Conservation (phyloP, 2,329 filamentous ascomycete genomes). For the Pyrenophora tritici-repentis region DNA sequence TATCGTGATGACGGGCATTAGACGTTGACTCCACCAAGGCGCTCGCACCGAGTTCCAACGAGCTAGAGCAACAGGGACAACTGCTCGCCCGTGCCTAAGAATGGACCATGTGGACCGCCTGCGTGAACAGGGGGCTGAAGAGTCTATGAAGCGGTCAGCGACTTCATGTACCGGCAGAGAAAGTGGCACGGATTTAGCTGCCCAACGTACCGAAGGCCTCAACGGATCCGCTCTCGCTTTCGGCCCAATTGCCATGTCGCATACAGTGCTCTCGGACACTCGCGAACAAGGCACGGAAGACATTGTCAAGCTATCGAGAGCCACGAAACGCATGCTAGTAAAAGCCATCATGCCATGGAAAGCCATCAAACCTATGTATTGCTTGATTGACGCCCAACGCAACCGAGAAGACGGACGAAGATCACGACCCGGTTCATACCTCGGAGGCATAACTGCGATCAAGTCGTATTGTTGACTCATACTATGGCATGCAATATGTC, state of each 20-base stretch:
- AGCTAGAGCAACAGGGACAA: not conserved
- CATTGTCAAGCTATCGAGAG: not conserved
- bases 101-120: too few relatives aligned
- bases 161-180: not conserved
- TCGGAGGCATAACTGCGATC: not conserved
- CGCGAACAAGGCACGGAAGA: not conserved
- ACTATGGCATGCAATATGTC: slow-evolving; percentile 4
- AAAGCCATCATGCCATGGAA: not conserved
- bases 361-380: not conserved
- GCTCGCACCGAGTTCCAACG: not conserved
- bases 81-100: not conserved
- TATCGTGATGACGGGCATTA: slow-evolving; percentile 1
- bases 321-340: not conserved
- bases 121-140: not conserved
- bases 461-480: too few relatives aligned
- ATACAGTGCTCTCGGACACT: not conserved
- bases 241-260: not conserved
- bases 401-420: not conserved
- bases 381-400: slow-evolving; percentile 11
- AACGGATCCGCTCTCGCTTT: not conserved
- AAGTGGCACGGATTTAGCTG: slow-evolving; percentile 3
- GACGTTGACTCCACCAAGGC: not conserved
- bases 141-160: slow-evolving; percentile 7
- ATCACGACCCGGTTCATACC: not conserved
- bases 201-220: slow-evolving; percentile 7